Evolutionary conservation across 176 grass and related monocot species (phyloP).

Genomic region (Panicum miliaceum): DNA sequence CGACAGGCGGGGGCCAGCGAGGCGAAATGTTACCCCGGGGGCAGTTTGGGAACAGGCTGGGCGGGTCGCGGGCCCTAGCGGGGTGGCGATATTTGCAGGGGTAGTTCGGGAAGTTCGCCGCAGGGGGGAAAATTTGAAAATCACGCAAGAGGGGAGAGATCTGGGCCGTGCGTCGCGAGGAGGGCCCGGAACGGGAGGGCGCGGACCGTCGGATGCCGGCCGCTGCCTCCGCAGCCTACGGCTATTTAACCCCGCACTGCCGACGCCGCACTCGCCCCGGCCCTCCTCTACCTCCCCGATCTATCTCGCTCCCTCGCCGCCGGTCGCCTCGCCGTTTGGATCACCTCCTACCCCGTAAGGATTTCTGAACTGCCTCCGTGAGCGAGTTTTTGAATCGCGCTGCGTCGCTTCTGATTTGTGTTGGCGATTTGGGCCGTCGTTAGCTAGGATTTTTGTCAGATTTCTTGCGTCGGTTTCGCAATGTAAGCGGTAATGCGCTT

Average conservation of each 20-base stretch:
- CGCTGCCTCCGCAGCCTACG: background rate
- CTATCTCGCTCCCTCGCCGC: conserved; percentile 16
- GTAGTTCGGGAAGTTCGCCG: conserved; percentile 28
- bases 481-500: background rate
- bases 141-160: conserved; percentile 10
- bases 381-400: background rate
- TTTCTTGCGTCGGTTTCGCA: background rate
- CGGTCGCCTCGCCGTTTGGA: background rate
- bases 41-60: background rate
- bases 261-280: conserved; percentile 13
- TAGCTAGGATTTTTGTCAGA: background rate
- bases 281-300: background rate
- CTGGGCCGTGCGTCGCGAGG: conserved; percentile 5
- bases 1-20: conserved; percentile 35
- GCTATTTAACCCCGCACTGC: conserved; percentile 48
- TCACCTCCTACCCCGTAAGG: conserved; percentile 44
- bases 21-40: background rate
- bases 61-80: background rate
- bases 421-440: background rate
- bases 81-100: conserved; percentile 28
- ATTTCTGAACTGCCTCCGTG: background rate
- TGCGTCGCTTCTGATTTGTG: background rate
- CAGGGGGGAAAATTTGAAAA: conserved; percentile 42
- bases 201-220: conserved; percentile 38
- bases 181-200: background rate